phyloP scores from a whole-genome alignment of 805 yeast genomes.

The Zygosaccharomyces gambellarensis region DNA sequence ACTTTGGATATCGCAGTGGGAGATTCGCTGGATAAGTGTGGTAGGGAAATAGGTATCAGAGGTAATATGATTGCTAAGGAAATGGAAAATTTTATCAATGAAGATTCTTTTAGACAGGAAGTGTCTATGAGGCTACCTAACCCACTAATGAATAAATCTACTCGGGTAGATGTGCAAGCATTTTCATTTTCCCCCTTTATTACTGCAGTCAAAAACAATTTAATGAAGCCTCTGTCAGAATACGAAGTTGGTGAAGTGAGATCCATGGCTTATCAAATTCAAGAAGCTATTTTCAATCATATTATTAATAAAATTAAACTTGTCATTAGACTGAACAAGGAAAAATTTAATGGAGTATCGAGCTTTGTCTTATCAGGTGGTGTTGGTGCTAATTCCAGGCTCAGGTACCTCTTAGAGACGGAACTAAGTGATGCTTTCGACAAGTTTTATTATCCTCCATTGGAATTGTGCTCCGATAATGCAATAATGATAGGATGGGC shows the following conservation, averaged over 20 bases:
- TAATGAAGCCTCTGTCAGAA: slow-evolving; percentile 18
- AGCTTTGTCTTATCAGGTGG: slow-evolving; percentile 89
- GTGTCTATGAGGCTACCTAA: slow-evolving; percentile 37
- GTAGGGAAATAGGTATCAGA: slow-evolving; percentile 69
- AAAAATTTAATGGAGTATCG: slow-evolving; percentile 38
- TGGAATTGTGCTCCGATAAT: slow-evolving; percentile 82
- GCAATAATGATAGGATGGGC: slow-evolving; percentile 98
- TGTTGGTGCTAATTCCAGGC: slow-evolving; percentile 69
- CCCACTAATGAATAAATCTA: slow-evolving; percentile 50
- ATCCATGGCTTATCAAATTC: slow-evolving; percentile 54
- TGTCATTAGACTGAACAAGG: slow-evolving; percentile 41
- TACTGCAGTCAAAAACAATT: slow-evolving; percentile 45
- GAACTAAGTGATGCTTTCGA: slow-evolving; percentile 34
- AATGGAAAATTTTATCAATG: slow-evolving; percentile 52
- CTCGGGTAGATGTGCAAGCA: slow-evolving; percentile 41
- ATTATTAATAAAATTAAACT: slow-evolving; percentile 54
- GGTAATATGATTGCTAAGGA: slow-evolving; percentile 88
- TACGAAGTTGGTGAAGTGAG: slow-evolving; percentile 29
- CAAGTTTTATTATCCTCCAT: slow-evolving; percentile 62
- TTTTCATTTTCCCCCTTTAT: slow-evolving; percentile 80
- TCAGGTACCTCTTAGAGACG: slow-evolving; percentile 46
- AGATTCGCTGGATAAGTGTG: slow-evolving; percentile 89
- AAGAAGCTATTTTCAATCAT: slow-evolving; percentile 67
- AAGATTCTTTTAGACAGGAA: slow-evolving; percentile 3
- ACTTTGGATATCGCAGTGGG: slow-evolving; percentile 90